Evolutionary conservation across 768 basidiomycete species (phyloP), one percentile per base, ranked within the genome.

Genomic region (Lenzites betulinus): DNA sequence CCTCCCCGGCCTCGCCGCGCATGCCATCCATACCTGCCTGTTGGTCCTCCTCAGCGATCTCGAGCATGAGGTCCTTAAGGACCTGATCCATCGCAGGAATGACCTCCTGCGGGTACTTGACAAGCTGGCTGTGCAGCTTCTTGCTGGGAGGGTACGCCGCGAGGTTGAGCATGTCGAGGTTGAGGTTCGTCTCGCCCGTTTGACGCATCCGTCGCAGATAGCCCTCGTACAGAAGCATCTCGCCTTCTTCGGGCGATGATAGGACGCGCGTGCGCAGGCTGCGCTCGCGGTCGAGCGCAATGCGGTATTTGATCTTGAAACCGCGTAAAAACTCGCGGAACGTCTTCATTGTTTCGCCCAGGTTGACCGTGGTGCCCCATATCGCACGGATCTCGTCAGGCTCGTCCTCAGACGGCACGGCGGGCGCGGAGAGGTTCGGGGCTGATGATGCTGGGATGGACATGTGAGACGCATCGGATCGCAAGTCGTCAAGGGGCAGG

Each of bases 1-100:
- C 90, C 51, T 94, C 90, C 0, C 90, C 90, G 51, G 87, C 81
- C 33, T 77, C 80, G 1, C 88, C 92, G 26, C 78, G 72, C 90
- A 93, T 92, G n/a, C 85, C 91, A 23, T 88, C 87, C 67, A 80
- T 71, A 4, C 85, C 88, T 8, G 80, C 82, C 59, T 82, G 79
- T 69, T 88, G 88, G 65, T 97, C 94, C 65, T 85, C 78, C 51
- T 95, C 92, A 0, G 92, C 93, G 43, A 90, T 70, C 66, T 93
- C 92, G 53, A 98, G 75, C 90, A 98, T 92, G 51, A 91, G 77
- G 69, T 98, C 96, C 75, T 95, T 95, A 66, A 98, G 76, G 0
- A 94, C 89, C 68, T 96, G 93, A 79, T 99, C 97, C 90, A 98
- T 95, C 23, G 92, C 93, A 1, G 97, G 96, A 49, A 99, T 83